Conservation (phyloP, 1,284 basidiomycete species). For the Pterula multifida region DNA sequence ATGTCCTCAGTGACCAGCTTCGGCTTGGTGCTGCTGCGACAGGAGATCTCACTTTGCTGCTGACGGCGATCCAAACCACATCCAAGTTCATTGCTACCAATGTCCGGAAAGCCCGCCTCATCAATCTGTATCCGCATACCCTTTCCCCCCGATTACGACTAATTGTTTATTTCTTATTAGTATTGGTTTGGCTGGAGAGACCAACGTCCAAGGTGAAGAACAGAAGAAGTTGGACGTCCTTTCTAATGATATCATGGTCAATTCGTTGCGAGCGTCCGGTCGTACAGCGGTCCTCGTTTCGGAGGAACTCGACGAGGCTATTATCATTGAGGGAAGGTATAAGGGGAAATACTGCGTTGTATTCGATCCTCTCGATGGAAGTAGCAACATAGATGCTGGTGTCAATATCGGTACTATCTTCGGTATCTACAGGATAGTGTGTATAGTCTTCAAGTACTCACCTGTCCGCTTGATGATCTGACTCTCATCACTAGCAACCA, state of each 20-base stretch:
- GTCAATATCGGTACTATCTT: conserved; percentile 99
- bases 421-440: conserved; percentile 87
- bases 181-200: conserved; percentile 90
- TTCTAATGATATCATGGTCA: conserved; percentile 99
- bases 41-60: conserved; percentile 89
- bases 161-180: conserved; percentile 24
- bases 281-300: conserved; percentile 96
- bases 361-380: conserved; percentile 97
- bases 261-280: conserved; percentile 84
- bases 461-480: conserved; percentile 4
- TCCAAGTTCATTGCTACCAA: conserved; percentile 98
- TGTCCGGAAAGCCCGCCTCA: conserved; percentile 91
- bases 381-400: conserved; percentile 99
- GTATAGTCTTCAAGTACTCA: conserved; percentile 16
- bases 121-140: conserved; percentile 68
- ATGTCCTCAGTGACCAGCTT: conserved; percentile 78
- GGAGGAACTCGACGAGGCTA: conserved; percentile 89
- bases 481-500: conserved; percentile 35
- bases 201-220: conserved; percentile 96
- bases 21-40: conserved; percentile 71
- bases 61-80: conserved; percentile 93
- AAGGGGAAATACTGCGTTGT: conserved; percentile 92
- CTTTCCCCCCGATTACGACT: conserved; percentile 4
- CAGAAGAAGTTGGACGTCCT: conserved; percentile 99
- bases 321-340: conserved; percentile 73